Conservation (phyloP, 2,329 filamentous ascomycete genomes). For the Pezicula radicicola region DNA sequence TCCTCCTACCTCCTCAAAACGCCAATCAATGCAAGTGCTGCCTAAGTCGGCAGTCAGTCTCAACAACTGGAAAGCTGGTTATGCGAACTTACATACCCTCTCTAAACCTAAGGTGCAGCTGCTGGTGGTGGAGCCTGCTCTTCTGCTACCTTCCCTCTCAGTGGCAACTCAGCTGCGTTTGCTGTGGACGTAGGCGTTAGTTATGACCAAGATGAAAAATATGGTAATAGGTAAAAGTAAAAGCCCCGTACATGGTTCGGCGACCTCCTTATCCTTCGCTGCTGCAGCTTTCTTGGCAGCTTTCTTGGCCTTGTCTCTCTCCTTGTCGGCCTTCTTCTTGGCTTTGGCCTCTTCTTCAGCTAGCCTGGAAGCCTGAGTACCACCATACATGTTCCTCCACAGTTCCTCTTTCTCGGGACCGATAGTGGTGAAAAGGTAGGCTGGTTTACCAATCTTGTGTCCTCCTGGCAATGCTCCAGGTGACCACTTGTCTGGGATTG, state of each 20-base stretch:
- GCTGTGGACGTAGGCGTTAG: neutral
- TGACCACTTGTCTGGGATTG: constrained; percentile 67
- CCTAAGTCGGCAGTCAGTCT: too few species aligned
- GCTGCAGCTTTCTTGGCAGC: constrained; percentile 38
- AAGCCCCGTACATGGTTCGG: neutral
- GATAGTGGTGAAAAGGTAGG: constrained; percentile 79
- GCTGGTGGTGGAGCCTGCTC: constrained; percentile 29
- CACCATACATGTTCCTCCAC: constrained; percentile 76
- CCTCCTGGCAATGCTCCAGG: constrained; percentile 62
- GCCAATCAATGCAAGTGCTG: neutral
- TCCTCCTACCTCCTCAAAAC: neutral
- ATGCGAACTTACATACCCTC: constrained; percentile 1
- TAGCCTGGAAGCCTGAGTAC: constrained; percentile 61
- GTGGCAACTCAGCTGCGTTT: constrained; percentile 17
- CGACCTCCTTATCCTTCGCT: constrained; percentile 21
- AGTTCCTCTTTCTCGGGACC: constrained; percentile 77
- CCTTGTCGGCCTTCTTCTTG: constrained; percentile 33
- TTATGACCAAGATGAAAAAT: neutral
- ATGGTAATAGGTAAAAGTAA: neutral
- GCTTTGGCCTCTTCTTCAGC: constrained; percentile 64
- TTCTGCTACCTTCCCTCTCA: constrained; percentile 25
- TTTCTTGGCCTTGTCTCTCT: constrained; percentile 40
- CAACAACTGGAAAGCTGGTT: too few species aligned
- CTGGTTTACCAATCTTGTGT: constrained; percentile 78
- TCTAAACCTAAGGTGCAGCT: constrained; percentile 20